phyloP scores from a whole-genome alignment of 1,139 yeast species.

The Debaryomyces singareniensis region DNA sequence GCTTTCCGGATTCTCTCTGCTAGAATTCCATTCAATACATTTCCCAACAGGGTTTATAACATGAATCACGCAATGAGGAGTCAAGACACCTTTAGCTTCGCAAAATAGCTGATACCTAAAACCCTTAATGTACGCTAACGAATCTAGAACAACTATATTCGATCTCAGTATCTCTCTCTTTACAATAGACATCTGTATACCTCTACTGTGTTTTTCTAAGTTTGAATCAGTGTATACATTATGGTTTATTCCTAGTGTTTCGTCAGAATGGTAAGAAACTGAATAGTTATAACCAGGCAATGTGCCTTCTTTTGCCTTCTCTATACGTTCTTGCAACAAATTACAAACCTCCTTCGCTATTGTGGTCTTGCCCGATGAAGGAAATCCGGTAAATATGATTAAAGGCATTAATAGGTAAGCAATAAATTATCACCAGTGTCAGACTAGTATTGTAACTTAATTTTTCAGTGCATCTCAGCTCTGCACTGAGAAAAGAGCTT shows the following conservation, averaged over 20 bases:
- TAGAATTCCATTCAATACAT: slow-evolving; percentile 58
- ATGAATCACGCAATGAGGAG: slow-evolving; percentile 81
- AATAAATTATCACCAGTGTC: no score
- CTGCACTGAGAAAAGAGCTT: no score
- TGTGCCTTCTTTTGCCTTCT: slow-evolving; percentile 21
- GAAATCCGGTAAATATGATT: slow-evolving; percentile 76
- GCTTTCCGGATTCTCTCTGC: slow-evolving; percentile 10
- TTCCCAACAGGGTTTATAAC: slow-evolving; percentile 60
- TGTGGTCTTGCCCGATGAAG: slow-evolving; percentile 78
- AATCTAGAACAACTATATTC: slow-evolving; percentile 76
- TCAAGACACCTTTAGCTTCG: slow-evolving; percentile 79
- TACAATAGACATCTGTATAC: slow-evolving; percentile 82
- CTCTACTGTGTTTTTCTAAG: slow-evolving; percentile 76
- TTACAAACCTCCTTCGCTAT: slow-evolving; percentile 54
- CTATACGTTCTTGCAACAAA: slow-evolving; percentile 44
- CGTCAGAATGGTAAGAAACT: slow-evolving; percentile 72
- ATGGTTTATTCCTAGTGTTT: slow-evolving; percentile 65
- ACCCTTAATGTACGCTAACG: slow-evolving; percentile 89
- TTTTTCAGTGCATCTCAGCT: no score
- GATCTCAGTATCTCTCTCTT: slow-evolving; percentile 68
- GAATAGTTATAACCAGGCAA: slow-evolving; percentile 50
- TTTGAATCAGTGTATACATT: slow-evolving; percentile 60
- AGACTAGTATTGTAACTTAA: no score
- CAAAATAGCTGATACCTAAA: slow-evolving; percentile 90
- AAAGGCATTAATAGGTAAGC: slow-evolving; percentile 80